Percentiles rank a stretch among this genome's conserved stretches.
Evolutionary conservation across 306 rosid species (phyloP).

Genomic region (Gillenia trifoliata): DNA sequence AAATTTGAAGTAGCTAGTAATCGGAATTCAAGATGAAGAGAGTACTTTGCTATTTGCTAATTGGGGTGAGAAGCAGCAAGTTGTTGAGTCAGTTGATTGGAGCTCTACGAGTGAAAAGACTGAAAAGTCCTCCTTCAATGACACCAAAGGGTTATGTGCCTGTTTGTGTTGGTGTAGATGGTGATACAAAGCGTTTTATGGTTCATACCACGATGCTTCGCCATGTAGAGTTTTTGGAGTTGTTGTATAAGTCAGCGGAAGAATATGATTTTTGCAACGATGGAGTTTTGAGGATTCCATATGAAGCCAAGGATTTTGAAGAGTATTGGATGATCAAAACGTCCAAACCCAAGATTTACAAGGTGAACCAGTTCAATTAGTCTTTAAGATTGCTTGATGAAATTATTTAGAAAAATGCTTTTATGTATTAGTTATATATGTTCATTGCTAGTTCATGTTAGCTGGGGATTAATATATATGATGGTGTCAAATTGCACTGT

Average conservation of each 20-base stretch:
- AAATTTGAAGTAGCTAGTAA: too few relatives aligned
- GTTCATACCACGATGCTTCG: conserved; percentile 26
- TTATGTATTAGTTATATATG: not conserved
- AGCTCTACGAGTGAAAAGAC: conserved; percentile 9
- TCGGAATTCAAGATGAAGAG: not conserved
- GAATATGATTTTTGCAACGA: conserved; percentile 42
- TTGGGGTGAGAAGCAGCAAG: conserved; percentile 40
- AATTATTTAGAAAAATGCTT: not conserved
- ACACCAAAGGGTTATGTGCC: conserved; percentile 46
- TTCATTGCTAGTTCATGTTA: not conserved
- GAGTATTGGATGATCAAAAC: conserved; percentile 28
- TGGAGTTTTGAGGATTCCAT: conserved; percentile 47
- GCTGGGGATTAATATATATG: not conserved
- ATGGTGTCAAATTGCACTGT: not conserved
- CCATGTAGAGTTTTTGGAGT: conserved; percentile 38
- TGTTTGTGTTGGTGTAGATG: conserved; percentile 44
- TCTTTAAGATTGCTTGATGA: not conserved
- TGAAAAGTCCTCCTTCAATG: conserved; percentile 4
- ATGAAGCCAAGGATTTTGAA: conserved; percentile 46
- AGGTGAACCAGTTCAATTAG: conserved; percentile 4
- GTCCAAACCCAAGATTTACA: conserved; percentile 26
- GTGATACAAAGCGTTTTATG: conserved; percentile 28
- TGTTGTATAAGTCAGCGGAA: conserved; percentile 34
- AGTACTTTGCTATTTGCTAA: not conserved
- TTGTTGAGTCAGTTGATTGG: conserved; percentile 21